Conservation (phyloP, 2,329 filamentous ascomycete species). For the Phialophora expanda region DNA sequence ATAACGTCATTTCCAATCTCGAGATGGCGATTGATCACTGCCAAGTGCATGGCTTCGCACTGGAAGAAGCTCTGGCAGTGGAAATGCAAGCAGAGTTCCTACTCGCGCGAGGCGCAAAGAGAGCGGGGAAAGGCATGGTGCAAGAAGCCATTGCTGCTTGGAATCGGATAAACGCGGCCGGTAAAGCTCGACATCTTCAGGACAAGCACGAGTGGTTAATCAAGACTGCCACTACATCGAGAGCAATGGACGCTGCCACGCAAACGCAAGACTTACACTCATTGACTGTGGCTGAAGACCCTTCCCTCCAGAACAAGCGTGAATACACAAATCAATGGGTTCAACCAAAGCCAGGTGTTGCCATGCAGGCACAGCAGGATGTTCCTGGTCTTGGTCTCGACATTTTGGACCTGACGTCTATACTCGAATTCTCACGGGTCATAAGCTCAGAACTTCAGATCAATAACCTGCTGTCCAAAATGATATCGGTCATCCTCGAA, state of each 20-base stretch:
- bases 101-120: constrained; percentile 60
- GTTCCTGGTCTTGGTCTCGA: constrained; percentile 53
- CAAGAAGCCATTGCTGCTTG: constrained; percentile 65
- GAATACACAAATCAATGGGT: constrained; percentile 40
- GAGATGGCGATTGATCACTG: constrained; percentile 66
- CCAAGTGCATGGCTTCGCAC: constrained; percentile 61
- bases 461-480: constrained; percentile 66
- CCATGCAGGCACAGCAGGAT: constrained; percentile 32
- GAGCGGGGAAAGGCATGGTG: constrained; percentile 63
- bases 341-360: constrained; percentile 30
- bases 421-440: constrained; percentile 68
- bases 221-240: constrained; percentile 58
- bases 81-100: constrained; percentile 68
- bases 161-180: constrained; percentile 61
- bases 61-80: constrained; percentile 65
- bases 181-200: constrained; percentile 63
- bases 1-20: constrained; percentile 55
- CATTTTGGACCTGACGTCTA: constrained; percentile 68
- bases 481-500: constrained; percentile 68
- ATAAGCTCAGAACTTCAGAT: constrained; percentile 69
- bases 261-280: constrained; percentile 58
- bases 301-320: constrained; percentile 44
- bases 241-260: constrained; percentile 60
- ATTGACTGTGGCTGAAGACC: constrained; percentile 35
- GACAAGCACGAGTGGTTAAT: constrained; percentile 67